phyloP scores from a whole-genome alignment of 306 rosid genomes.

The Lotus japonicus region DNA sequence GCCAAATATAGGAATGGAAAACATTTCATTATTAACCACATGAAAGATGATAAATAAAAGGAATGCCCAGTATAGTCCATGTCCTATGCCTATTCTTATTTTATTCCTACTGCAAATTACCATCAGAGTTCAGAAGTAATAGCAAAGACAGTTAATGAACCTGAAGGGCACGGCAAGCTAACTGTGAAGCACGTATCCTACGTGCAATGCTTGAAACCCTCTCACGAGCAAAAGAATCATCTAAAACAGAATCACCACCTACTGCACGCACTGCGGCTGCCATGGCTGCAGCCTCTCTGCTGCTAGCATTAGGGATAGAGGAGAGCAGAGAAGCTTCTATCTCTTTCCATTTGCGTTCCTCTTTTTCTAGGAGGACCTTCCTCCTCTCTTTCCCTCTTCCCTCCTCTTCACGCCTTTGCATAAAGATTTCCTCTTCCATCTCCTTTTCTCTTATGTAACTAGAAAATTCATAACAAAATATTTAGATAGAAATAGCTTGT shows the following conservation, averaged over 20 bases:
- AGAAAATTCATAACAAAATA: constrained; percentile 22
- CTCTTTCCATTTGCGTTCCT: constrained; percentile 99
- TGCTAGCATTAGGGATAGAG: constrained; percentile 92
- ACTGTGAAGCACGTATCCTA: constrained; percentile 81
- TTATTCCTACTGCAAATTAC: not conserved
- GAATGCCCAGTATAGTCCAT: not conserved
- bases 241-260: constrained; percentile 97
- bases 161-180: constrained; percentile 95
- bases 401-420: constrained; percentile 99
- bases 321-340: constrained; percentile 96
- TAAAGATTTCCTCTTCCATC: constrained; percentile 98
- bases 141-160: constrained; percentile 29
- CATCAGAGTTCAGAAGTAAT: not conserved
- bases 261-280: constrained; percentile 98
- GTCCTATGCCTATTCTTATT: not conserved
- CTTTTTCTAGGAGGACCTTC: constrained; percentile 93
- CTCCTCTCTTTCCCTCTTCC: constrained; percentile 99
- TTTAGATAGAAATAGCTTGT: constrained; percentile 14
- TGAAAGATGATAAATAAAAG: not conserved
- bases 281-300: constrained; percentile 98
- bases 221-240: constrained; percentile 96
- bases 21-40: not conserved
- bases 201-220: constrained; percentile 98
- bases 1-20: not conserved
- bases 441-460: constrained; percentile 98